Base-by-base conservation (phyloP, 2,329 filamentous ascomycete genomes). In the Cercospora sp. region DNA sequence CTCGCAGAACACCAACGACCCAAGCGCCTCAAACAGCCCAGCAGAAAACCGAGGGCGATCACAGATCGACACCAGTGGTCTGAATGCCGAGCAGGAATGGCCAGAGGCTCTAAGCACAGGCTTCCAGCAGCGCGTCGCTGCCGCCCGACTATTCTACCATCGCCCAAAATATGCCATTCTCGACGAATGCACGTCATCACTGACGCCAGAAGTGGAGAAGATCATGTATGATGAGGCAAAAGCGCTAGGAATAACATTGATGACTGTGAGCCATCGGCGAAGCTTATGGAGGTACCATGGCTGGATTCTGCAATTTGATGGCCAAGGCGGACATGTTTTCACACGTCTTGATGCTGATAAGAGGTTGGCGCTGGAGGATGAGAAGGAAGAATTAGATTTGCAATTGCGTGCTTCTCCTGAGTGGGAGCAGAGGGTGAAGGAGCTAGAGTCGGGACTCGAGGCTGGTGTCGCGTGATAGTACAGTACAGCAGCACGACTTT, bases 151-250 rank as follows among this genome's bases (percentile, higher is more conserved):
- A 18, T 97, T 97, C 81, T 98, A 98, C 81, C 94, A 98, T 81
- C 86, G 89, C 9, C 94, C 94, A 0, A 90, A 91, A 74, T 98
- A 97, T 79, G 95, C 95, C 10, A 99, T 99, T 73, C 84, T 99
- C 43, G 95, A 99, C 79, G 95, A 99, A 82, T 99, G 95, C 81
- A 99, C 95, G 6, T 94, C 90, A 66, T 93, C 89, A 63, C 93
- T 99, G n/a, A 97, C 96, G 16, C 86, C 97, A 30, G 94, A 98
- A 74, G 93, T 94, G 69, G 95, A 99, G 78, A 91, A 93, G 78
- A 87, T 93, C 78, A 98, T 99, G 93, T 99, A 99, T 80, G 94
- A 97, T 74, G 94, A 93, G 65, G 95, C 95, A 61, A 98, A 99
- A 85, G 85, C 87, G 18, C 82, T 97, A 18, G 93, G 92, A 3